Conservation (phyloP, 345 rosid genomes). For the Linum tenue region DNA sequence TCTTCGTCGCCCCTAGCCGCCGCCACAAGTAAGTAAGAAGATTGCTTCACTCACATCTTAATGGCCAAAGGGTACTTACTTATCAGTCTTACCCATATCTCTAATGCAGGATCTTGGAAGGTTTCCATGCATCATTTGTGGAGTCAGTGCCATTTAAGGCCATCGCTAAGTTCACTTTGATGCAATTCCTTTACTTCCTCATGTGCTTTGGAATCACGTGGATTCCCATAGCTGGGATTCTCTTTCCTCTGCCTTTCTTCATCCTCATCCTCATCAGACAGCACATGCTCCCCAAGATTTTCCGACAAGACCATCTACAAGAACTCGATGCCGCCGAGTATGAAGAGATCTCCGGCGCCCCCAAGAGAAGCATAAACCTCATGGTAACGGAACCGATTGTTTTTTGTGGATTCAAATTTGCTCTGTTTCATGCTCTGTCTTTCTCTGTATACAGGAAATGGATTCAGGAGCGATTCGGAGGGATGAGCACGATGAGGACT, state of each 20-base stretch:
- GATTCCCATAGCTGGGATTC: constrained; percentile 69
- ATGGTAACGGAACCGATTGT: constrained; percentile 25
- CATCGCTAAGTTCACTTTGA: constrained; percentile 46
- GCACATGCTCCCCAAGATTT: constrained; percentile 54
- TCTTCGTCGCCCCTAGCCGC: constrained; percentile 62
- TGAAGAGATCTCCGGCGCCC: constrained; percentile 54
- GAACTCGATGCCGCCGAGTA: constrained; percentile 71
- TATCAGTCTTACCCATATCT: too few species aligned
- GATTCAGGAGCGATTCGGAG: constrained; percentile 29
- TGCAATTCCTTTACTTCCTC: constrained; percentile 55
- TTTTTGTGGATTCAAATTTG: too few species aligned
- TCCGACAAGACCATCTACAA: constrained; percentile 47
- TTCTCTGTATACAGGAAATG: background rate
- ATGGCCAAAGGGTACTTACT: too few species aligned
- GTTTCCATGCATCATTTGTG: constrained; percentile 62
- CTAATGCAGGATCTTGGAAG: constrained; percentile 68
- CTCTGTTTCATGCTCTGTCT: background rate
- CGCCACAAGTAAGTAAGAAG: constrained; percentile 75
- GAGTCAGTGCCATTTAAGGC: constrained; percentile 62
- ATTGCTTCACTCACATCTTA: too few species aligned
- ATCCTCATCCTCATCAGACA: constrained; percentile 56
- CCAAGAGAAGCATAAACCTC: constrained; percentile 37
- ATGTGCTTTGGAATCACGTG: constrained; percentile 69
- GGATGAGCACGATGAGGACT: constrained; percentile 34
- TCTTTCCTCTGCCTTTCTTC: constrained; percentile 74